Evolutionary conservation across 1,139 yeast genomes (phyloP), one percentile per base, ranked within the genome.

Genomic region (Yamadazyma triangularis): DNA sequence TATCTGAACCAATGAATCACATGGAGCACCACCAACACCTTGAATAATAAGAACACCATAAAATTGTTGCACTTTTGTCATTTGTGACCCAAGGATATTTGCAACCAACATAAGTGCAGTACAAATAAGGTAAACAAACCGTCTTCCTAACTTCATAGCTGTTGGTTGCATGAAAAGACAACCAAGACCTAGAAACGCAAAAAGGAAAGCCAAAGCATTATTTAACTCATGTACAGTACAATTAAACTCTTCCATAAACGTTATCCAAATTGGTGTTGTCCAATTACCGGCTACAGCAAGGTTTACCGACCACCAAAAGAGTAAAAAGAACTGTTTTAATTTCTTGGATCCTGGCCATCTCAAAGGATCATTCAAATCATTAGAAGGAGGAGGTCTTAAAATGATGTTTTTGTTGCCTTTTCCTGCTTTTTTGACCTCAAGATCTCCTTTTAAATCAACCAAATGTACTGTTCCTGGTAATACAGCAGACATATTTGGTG

Each of bases 381-480:
- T 36, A 14, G 60, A 49, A 4, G 71, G 70, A 32, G 59, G 67
- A 0, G 70, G 70, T 31, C 55, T 55, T 23, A 64, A 51, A 34
- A 64, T 62, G 18, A 61, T 46, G 27, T 51, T 42, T 11, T 38
- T 35, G 20, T 39, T 36, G 12, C 37, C 35, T 18, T 25, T 15
- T 10, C 15, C 28, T 23, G 50, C 51, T 26, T 60, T 54, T 31
- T 61, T 48, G 14, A 67, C 67, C 18, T 56, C 41, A 30, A 69
- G 52, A 7, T 39, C 40, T 3, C 67, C 62, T 9, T 60, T 62
- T 21, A 68, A 34, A 47, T 77, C 83, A 13, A 79, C 73, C 27
- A 79, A 58, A 35, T 74, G 78, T 8, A 75, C 64, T 6, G 84
- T 78, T 15, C 86, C 86, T 1, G 86, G 86, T 24, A 76, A 64